phyloP scores from a whole-genome alignment of 139 green algal genomes.

The Micromonas commoda region DNA sequence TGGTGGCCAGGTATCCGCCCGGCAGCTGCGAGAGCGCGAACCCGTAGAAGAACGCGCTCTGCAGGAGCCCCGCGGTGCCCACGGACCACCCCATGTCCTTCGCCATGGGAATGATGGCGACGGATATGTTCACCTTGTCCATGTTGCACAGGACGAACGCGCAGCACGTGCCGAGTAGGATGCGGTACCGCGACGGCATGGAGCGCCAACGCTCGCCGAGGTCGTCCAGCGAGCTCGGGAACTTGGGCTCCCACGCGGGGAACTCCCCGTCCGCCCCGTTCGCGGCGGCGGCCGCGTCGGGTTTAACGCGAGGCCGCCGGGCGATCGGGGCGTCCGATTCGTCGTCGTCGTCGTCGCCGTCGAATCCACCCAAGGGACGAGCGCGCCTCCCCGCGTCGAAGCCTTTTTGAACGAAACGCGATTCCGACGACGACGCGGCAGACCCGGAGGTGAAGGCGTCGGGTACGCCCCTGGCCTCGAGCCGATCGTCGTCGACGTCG shows the following conservation, averaged over 20 bases:
- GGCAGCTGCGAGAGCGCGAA: constrained; percentile 87
- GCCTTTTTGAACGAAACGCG: too few species aligned
- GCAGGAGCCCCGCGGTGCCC: constrained; percentile 75
- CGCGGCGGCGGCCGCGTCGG: background rate
- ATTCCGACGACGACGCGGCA: too few species aligned
- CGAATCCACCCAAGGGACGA: background rate
- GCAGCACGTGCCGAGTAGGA: constrained; percentile 58
- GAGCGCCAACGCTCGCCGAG: constrained; percentile 45
- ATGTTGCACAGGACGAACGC: constrained; percentile 96
- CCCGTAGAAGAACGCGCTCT: constrained; percentile 96
- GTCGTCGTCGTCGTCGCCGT: background rate
- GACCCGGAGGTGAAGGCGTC: too few species aligned
- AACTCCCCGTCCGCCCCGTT: background rate
- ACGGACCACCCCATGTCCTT: constrained; percentile 83
- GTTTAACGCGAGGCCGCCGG: too few species aligned
- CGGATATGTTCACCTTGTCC: constrained; percentile 87
- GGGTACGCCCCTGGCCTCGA: too few species aligned
- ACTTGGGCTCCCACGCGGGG: background rate
- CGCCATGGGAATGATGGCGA: constrained; percentile 96
- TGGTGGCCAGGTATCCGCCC: constrained; percentile 62
- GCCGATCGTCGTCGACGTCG: too few species aligned
- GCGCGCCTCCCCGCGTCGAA: too few species aligned
- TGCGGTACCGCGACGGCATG: constrained; percentile 59
- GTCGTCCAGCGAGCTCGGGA: background rate
- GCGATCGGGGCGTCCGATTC: too few species aligned